Conservation (phyloP, 2,329 filamentous ascomycete species). For the Aphanocladium album region DNA sequence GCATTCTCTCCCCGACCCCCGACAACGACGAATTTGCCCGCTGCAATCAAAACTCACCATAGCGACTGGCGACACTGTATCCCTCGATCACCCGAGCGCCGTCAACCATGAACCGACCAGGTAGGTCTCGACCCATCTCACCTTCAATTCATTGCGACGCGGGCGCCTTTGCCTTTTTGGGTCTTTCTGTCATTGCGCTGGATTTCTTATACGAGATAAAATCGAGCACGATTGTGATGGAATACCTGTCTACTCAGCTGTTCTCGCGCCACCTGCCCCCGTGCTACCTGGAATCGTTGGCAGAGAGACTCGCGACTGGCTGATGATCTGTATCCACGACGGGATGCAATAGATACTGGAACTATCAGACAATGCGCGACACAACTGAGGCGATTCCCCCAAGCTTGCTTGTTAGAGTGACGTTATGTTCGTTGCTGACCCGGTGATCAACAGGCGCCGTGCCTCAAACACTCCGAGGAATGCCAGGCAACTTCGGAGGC, state of each 20-base stretch:
- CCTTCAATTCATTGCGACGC: not conserved
- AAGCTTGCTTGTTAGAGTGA: not conserved
- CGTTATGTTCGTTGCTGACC: constrained; percentile 1
- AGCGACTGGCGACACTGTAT: not conserved
- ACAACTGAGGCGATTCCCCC: not conserved
- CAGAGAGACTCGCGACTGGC: not conserved
- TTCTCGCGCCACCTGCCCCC: not conserved
- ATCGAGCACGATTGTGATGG: not conserved
- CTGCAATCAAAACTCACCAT: not conserved
- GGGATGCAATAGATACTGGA: not conserved
- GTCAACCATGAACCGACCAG: constrained; percentile 52
- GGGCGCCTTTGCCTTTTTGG: not conserved
- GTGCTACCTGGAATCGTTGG: not conserved
- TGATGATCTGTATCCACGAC: not conserved
- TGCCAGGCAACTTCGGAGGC: constrained; percentile 55
- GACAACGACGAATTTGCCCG: not conserved
- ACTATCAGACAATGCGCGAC: not conserved
- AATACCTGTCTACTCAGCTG: not conserved
- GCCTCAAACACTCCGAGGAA: constrained; percentile 57
- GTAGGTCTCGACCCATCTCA: constrained; percentile 37
- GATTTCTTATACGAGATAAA: not conserved
- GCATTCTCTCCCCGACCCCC: not conserved
- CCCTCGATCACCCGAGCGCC: not conserved
- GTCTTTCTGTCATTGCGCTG: not conserved
- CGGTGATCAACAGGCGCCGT: constrained; percentile 43